Conservation (phyloP, 1,284 basidiomycete genomes). For the Peniophora sp. region DNA sequence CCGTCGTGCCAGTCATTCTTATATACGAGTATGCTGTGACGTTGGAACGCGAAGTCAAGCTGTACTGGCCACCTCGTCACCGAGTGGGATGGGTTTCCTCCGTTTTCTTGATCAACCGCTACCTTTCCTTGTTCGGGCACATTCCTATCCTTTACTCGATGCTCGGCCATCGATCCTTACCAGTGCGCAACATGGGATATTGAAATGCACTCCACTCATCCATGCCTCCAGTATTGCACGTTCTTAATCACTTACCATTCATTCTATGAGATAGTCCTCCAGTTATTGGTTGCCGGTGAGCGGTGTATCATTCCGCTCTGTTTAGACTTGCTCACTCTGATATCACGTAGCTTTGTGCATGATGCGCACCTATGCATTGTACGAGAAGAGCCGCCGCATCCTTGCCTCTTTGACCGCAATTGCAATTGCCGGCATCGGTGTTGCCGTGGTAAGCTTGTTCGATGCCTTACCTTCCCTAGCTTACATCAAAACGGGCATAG, state of each 20-base stretch:
- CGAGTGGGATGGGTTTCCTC: conserved; percentile 4
- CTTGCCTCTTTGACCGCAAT: neutral
- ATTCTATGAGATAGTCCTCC: neutral
- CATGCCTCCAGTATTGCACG: neutral
- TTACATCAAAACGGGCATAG: neutral
- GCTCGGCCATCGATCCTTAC: neutral
- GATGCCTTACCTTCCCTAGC: neutral
- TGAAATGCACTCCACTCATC: neutral
- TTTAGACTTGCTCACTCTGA: neutral
- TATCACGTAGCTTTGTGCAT: neutral
- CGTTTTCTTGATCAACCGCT: conserved; percentile 9
- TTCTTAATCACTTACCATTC: neutral
- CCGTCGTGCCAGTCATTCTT: conserved; percentile 5
- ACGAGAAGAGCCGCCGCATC: neutral
- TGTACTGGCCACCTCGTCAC: conserved; percentile 5
- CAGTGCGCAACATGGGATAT: neutral
- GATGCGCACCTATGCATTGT: neutral
- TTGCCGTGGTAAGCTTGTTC: neutral
- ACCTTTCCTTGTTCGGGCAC: conserved; percentile 6
- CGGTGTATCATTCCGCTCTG: neutral
- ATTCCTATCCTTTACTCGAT: conserved; percentile 4
- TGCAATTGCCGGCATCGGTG: neutral
- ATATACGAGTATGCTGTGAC: conserved; percentile 9
- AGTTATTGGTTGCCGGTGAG: neutral
- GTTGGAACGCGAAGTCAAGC: conserved; percentile 4